phyloP scores from a whole-genome alignment of 2,329 filamentous ascomycete genomes.

The Atkinsonella hypoxylon region DNA sequence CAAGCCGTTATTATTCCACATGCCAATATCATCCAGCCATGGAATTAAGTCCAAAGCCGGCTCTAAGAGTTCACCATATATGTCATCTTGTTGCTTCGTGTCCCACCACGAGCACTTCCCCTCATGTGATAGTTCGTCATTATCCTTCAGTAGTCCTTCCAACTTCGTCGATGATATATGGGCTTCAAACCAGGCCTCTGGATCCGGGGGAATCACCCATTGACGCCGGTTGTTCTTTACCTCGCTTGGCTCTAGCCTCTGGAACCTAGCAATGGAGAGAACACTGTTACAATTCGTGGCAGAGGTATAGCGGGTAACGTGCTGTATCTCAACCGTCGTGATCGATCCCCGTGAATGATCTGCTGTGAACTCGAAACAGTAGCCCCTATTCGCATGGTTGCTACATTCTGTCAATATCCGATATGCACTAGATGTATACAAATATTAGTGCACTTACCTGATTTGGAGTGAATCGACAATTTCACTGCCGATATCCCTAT shows the following conservation, averaged over 20 bases:
- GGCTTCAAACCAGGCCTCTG: conserved; percentile 17
- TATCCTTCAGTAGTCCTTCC: conserved; percentile 13
- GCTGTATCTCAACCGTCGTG: conserved; percentile 10
- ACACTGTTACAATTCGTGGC: conserved; percentile 7
- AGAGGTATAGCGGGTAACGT: conserved; percentile 13
- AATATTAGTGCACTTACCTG: conserved; percentile 12
- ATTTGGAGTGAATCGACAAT: conserved; percentile 14
- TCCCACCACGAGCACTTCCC: conserved; percentile 17
- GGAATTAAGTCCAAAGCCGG: conserved; percentile 18
- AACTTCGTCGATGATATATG: conserved; percentile 13
- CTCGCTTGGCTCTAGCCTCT: conserved; percentile 7
- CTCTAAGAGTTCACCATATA: conserved; percentile 16
- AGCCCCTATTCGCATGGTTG: conserved; percentile 8
- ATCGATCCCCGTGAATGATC: conserved; percentile 8
- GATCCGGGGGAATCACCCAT: conserved; percentile 2
- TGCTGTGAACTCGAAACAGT: conserved; percentile 9
- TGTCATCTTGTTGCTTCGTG: conserved; percentile 11
- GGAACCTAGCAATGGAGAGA: conserved; percentile 15
- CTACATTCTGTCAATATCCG: conserved; percentile 6
- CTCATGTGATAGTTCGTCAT: conserved; percentile 16
- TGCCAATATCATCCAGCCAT: conserved; percentile 20
- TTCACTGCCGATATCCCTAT: conserved; percentile 11
- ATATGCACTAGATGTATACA: neutral
- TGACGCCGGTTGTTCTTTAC: neutral
- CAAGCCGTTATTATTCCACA: conserved; percentile 16